A percentile compares a stretch with the other conserved stretches of the same genome.
Conservation (phyloP, 345 rosid genomes). For the Dipteronia dyeriana region DNA sequence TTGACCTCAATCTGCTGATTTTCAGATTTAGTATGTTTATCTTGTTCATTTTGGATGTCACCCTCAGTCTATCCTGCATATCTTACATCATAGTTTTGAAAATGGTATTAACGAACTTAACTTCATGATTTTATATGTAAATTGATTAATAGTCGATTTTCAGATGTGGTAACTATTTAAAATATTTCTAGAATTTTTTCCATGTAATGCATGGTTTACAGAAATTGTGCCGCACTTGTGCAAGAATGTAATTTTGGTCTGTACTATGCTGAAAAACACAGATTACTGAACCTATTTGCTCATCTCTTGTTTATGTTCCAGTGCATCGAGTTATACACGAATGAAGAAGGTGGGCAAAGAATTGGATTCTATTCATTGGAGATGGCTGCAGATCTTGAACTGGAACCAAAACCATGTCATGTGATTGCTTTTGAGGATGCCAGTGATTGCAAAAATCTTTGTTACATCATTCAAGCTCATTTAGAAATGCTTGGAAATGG, state of each 20-base stretch:
- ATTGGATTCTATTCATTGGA: conserved; percentile 87
- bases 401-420: conserved; percentile 84
- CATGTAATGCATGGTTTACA: not conserved
- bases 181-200: not conserved
- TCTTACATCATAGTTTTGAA: not conserved
- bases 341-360: conserved; percentile 55
- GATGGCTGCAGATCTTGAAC: conserved; percentile 88
- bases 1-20: not conserved
- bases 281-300: conserved; percentile 6
- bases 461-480: conserved; percentile 84
- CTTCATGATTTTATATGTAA: not conserved
- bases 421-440: conserved; percentile 85
- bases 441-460: conserved; percentile 69
- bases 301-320: conserved; percentile 32
- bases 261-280: not conserved
- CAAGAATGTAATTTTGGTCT: not conserved
- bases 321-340: conserved; percentile 87
- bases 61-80: not conserved
- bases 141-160: not conserved
- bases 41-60: not conserved
- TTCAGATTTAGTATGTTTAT: not conserved
- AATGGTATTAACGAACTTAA: not conserved
- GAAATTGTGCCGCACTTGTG: not conserved
- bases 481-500: conserved; percentile 78
- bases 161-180: not conserved